Percentiles rank a stretch among this genome's conserved stretches.
Evolutionary conservation across 768 basidiomycete species (phyloP).

Genomic region (Suillus plorans): DNA sequence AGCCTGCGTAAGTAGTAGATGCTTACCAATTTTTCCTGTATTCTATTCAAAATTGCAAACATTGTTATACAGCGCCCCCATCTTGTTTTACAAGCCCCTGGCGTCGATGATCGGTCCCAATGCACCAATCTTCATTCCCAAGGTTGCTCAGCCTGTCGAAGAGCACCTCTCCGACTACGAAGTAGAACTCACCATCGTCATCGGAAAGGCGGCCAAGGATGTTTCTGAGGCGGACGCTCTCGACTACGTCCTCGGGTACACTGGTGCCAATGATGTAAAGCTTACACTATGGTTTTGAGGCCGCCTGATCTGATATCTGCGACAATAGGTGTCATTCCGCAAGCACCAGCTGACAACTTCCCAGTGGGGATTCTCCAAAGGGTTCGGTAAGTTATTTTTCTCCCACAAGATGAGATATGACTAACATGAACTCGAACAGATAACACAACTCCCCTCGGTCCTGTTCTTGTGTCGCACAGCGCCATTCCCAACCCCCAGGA

Average conservation of each 20-base stretch:
- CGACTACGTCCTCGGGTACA: constrained; percentile 85
- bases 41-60: background rate
- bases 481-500: constrained; percentile 66
- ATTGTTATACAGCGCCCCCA: constrained; percentile 49
- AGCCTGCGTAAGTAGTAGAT: constrained; percentile 53
- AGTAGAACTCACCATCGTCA: constrained; percentile 77
- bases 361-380: constrained; percentile 88
- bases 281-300: background rate
- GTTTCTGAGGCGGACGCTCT: constrained; percentile 80
- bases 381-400: constrained; percentile 57
- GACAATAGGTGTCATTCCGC: constrained; percentile 70
- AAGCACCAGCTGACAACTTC: constrained; percentile 77
- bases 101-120: constrained; percentile 69
- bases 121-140: constrained; percentile 64
- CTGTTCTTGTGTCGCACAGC: constrained; percentile 70
- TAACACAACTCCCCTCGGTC: constrained; percentile 66
- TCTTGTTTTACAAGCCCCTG: constrained; percentile 80
- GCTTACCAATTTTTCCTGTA: background rate
- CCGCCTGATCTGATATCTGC: background rate
- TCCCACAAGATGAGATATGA: background rate
- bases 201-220: constrained; percentile 79
- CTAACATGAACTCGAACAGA: constrained; percentile 16
- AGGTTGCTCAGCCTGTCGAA: constrained; percentile 64
- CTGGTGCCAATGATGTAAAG: constrained; percentile 73
- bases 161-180: constrained; percentile 81